Conservation (phyloP, 768 basidiomycete species). For the Porphyrellus cyaneotinctus region DNA sequence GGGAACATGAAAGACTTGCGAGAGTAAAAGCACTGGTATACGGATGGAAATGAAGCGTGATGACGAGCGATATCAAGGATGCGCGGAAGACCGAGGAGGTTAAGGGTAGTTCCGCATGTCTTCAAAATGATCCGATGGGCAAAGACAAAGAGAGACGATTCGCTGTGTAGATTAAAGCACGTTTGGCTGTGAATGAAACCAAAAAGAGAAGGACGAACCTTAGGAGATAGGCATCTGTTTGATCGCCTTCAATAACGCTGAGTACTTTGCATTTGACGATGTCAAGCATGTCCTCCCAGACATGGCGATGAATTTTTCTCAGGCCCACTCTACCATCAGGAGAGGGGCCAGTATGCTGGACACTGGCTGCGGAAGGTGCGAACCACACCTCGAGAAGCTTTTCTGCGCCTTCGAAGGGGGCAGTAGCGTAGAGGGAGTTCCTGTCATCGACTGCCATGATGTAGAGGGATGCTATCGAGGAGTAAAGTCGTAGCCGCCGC, state of each 20-base stretch:
- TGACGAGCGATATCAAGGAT: conserved; percentile 89
- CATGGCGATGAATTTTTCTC: conserved; percentile 61
- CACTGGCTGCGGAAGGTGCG: conserved; percentile 63
- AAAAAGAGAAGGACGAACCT: conserved; percentile 50
- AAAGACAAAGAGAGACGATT: conserved; percentile 94
- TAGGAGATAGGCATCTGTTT: conserved; percentile 92
- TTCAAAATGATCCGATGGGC: conserved; percentile 96
- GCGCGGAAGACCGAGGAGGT: conserved; percentile 89
- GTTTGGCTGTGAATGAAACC: conserved; percentile 12
- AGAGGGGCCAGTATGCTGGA: conserved; percentile 43
- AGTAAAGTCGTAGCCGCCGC: conserved; percentile 35
- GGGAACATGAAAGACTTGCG: conserved; percentile 99
- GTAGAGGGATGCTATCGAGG: conserved; percentile 46
- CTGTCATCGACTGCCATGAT: conserved; percentile 27
- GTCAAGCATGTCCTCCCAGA: conserved; percentile 97
- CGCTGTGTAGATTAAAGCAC: conserved; percentile 47
- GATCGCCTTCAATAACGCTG: conserved; percentile 82
- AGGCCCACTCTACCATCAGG: conserved; percentile 60
- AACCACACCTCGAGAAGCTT: conserved; percentile 98
- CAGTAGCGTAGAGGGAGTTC: conserved; percentile 28
- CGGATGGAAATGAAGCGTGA: conserved; percentile 59
- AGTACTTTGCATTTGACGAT: conserved; percentile 96
- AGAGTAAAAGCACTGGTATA: conserved; percentile 95
- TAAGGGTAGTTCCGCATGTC: conserved; percentile 98
- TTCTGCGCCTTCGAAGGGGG: conserved; percentile 90